These are phyloP conservation scores for Fusarium xylarioides DNA, from an alignment of 2,329 filamentous ascomycete species.

Conservation along the genomic window DNA sequence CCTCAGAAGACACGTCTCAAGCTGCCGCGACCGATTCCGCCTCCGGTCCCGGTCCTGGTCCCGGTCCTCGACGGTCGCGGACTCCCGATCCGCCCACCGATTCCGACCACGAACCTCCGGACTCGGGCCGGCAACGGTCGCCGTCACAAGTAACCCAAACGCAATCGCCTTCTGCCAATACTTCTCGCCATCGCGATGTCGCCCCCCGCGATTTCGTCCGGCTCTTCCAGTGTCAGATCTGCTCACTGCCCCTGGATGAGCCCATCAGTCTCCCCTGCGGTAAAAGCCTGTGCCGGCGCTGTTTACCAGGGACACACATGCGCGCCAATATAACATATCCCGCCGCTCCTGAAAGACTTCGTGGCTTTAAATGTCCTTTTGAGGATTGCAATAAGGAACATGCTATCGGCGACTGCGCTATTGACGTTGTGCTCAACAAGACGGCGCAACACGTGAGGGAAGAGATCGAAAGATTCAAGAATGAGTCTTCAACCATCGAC, in stretches of 20 bases:
- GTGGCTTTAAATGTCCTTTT: constrained; percentile 80
- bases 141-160: constrained; percentile 9
- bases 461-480: constrained; percentile 57
- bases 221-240: constrained; percentile 80
- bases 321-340: constrained; percentile 82
- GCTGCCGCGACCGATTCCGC: constrained; percentile 13
- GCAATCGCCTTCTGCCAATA: constrained; percentile 1
- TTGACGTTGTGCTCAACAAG: constrained; percentile 81
- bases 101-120: constrained; percentile 9
- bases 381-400: constrained; percentile 74
- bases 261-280: constrained; percentile 86
- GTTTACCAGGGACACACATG: constrained; percentile 72
- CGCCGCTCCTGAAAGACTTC: constrained; percentile 69
- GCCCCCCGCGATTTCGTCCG: constrained; percentile 59
- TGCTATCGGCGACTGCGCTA: constrained; percentile 76
- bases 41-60: constrained; percentile 25
- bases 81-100: constrained; percentile 6
- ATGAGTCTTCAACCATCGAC: constrained; percentile 34
- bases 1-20: constrained; percentile 28
- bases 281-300: constrained; percentile 77
- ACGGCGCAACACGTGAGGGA: constrained; percentile 68
- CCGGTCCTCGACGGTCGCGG: constrained; percentile 12
- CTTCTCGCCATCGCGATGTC: constrained; percentile 25
- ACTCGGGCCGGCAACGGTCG: constrained; percentile 3
- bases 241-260: constrained; percentile 71